Evolutionary conservation across 2,329 filamentous ascomycete species (phyloP), one percentile per base, ranked within the genome.

Genomic region (Biscogniauxia marginata): DNA sequence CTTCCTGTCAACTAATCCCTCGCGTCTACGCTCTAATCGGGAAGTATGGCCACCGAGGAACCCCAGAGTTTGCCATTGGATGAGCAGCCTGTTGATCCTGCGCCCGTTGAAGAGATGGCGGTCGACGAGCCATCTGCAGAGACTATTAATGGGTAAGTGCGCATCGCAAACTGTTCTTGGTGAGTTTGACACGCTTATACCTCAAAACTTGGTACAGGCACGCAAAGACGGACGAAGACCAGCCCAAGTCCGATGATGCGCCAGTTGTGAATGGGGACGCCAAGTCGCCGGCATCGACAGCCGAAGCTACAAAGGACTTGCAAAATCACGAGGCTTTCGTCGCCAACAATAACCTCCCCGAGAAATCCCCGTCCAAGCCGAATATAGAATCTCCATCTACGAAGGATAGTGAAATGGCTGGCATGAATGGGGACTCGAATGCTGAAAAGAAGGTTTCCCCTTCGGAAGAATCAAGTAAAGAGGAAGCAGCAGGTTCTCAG

Each of bases 131-230:
- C 70, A 45, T 64, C 65, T 45, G 61, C 64, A 23, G 65, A 71
- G 23, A 65, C 68, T 44, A 62, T 81, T 65, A 84, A 86, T 69
- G 83, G 83, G 84, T 87, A 76, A 81, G 84, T 82, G 68, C 69
- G 53, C 54, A 53, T 56, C 46, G 46, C 45, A 48, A 39, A 49
- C 16, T 4, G 25, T 22, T 4, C 8, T 19, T 18, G 9, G 30
- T 39, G n/a, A 30, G 13, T 46, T 13, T 22, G 22, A 39, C 23
- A 46, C 34, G 57, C 54, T 58, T 50, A 57, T 23, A 13, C n/a
- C 16, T 21, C 7, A 19, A 13, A 20, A 46, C 46, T 48, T 50
- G 13, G 21, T 21, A 44, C 43, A 70, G 66, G 20, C 59, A 65
- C 55, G 56, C 45, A 11, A 63, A 61, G 52, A 48, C 59, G 18